Evolutionary conservation across 2,329 filamentous ascomycete genomes (phyloP), one percentile per base, ranked within the genome.

Genomic region (Fusarium anthophilum): DNA sequence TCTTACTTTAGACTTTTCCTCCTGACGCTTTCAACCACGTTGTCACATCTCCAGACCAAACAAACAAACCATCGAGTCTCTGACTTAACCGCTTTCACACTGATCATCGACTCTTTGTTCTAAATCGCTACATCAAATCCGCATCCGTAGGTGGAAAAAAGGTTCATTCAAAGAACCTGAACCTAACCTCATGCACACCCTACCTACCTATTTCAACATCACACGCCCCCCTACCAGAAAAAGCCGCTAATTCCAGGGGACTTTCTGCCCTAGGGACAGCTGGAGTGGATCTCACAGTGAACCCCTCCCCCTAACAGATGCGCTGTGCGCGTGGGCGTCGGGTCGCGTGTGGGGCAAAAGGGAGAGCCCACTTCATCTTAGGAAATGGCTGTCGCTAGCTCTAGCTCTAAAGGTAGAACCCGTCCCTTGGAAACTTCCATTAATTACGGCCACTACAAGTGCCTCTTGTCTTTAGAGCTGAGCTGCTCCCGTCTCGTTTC

Each of bases 391-490:
- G 45, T 63, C n/a, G 26, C 48, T 38, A 56, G 28, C 58, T 37
- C 32, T 70, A 70, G 66, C 59, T 58, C 51, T 32, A 70, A 70
- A 48, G 59, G 66, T 50, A 57, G 59, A 54, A 70, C 67, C 67
- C 67, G 67, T 70, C 67, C 59, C 66, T 70, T 59, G 66, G 67
- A 70, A 70, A 70, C 67, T 71, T 71, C 62, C 67, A 71, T 71
- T 66, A 71, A 71, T 71, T 67, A 71, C 61, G 35, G 22, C 38
- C 39, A 44, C 51, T 70, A n/a, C 59, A 65, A 55, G 55, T 56
- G 48, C 38, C 65, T 53, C 35, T 61, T 48, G 48, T 44, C 65
- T 53, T 48, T 61, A 54, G 66, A 69, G 57, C 66, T 56, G 50
- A 69, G 65, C 57, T 69, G 65, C 57, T 69, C 66, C 47, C 30